Percentiles rank a stretch among this genome's conserved stretches.
These are phyloP conservation scores for Erysimum cheiri DNA, from an alignment of 441 rosid genomes.

Conservation along the genomic window DNA sequence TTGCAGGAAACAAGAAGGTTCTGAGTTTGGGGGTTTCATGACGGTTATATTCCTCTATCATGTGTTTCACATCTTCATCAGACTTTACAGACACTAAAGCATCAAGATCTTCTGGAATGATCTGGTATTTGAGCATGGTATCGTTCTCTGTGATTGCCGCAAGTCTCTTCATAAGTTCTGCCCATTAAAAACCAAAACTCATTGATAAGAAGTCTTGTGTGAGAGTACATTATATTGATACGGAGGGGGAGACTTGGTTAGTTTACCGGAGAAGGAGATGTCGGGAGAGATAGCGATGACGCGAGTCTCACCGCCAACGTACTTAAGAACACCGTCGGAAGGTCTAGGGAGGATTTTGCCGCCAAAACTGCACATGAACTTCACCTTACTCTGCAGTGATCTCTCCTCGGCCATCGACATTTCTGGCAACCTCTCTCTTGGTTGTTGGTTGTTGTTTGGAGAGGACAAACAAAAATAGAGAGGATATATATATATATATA, in stretches of 20 bases:
- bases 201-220: neutral
- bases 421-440: neutral
- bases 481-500: no score
- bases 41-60: constrained; percentile 74
- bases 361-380: constrained; percentile 83
- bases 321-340: constrained; percentile 69
- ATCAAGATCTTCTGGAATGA: constrained; percentile 76
- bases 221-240: neutral
- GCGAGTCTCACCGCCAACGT: constrained; percentile 92
- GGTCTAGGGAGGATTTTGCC: constrained; percentile 82
- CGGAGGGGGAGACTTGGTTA: neutral
- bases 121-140: constrained; percentile 68
- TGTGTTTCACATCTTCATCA: constrained; percentile 81
- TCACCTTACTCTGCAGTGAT: constrained; percentile 57
- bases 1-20: constrained; percentile 68
- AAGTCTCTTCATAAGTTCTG: constrained; percentile 81
- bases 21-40: constrained; percentile 63
- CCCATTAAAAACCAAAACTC: neutral
- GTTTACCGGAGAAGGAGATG: constrained; percentile 57
- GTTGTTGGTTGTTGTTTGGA: neutral
- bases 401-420: constrained; percentile 40
- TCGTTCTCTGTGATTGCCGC: constrained; percentile 54
- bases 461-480: neutral
- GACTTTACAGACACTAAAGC: constrained; percentile 70
- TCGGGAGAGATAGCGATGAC: constrained; percentile 65